phyloP scores from a whole-genome alignment of 495 filamentous ascomycete species.

The Aspergillus bridgeri region DNA sequence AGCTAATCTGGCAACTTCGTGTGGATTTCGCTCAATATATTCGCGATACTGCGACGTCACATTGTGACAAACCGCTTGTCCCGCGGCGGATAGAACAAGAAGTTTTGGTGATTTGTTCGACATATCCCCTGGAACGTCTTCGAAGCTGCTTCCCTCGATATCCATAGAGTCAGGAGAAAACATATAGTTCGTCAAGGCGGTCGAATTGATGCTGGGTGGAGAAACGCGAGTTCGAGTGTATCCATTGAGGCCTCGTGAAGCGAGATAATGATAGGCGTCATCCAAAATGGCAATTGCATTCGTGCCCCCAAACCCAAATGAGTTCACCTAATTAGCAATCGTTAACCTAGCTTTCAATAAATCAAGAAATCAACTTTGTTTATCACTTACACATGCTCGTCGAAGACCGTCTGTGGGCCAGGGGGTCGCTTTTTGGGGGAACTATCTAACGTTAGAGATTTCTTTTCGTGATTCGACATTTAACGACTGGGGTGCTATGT shows the following conservation, averaged over 20 bases:
- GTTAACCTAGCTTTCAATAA: too few species aligned
- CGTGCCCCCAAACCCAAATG: conserved; percentile 31
- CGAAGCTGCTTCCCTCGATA: too few species aligned
- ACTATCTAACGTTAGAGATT: not conserved
- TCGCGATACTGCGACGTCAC: not conserved
- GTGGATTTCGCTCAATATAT: not conserved
- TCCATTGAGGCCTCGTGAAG: not conserved
- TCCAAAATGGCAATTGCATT: conserved; percentile 32
- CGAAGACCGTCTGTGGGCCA: conserved; percentile 14
- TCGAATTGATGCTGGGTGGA: too few species aligned
- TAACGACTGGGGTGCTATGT: too few species aligned
- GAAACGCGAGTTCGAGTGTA: too few species aligned
- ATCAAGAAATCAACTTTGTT: too few species aligned
- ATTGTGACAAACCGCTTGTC: not conserved
- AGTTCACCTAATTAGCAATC: not conserved
- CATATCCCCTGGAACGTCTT: too few species aligned
- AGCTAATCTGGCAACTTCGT: too few species aligned
- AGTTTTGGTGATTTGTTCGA: not conserved
- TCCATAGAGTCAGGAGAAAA: too few species aligned
- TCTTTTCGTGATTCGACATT: too few species aligned
- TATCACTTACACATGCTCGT: conserved; percentile 19
- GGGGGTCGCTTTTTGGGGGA: not conserved
- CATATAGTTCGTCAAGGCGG: too few species aligned
- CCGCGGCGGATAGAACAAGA: not conserved
- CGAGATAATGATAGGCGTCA: conserved; percentile 4